Base-by-base conservation (phyloP, 2,329 filamentous ascomycete species). In the Fusarium algeriense region DNA sequence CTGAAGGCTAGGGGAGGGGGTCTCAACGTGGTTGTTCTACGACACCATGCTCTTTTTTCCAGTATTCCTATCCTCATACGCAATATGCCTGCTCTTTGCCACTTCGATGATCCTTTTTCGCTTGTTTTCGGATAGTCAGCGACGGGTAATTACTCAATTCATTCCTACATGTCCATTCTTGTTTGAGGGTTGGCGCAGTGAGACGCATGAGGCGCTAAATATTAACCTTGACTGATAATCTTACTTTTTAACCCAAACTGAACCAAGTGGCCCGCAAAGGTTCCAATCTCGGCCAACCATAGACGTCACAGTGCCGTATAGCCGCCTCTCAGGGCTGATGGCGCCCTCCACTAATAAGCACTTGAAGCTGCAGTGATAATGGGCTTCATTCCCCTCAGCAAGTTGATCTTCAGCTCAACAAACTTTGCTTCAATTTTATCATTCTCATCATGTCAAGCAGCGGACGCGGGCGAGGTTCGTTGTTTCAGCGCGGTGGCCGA, bases 231-330 rank as follows among this genome's bases (percentile, higher is more conserved):
- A 19, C 26, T 40, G 19, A n/a, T 12, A 13, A 44, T 30, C 38
- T 23, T 55, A n/a, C 52, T 40, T 34, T 30, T 30, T 54, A 4
- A 13, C 17, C 30, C 28, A 35, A 44, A 34, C 38, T 15, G 7
- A 23, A 9, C 5, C 12, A 12, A 13, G n/a, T 6, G 20, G 32
- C 37, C 57, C 57, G 34, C 57, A 13, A 26, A 35, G 5, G 17
- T 37, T 8, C 23, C 38, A 14, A 17, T 40, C 15, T 35, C 14
- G 6, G 17, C 55, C 56, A 45, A 12, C 62, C 40, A 54, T 8
- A 19, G 28, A n/a, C 15, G 23, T 17, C 23, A 10, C 23, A 8
- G 48, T 65, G 62, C 50, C 62, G 62, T 14, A 44, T 65, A 65
- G 13, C 62, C 50, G 60, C 49, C 40, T 15, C 9, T 7, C 44